Evolutionary conservation across 345 rosid genomes (phyloP), one percentile per base, ranked within the genome.

Genomic region (Gossypium raimondii): DNA sequence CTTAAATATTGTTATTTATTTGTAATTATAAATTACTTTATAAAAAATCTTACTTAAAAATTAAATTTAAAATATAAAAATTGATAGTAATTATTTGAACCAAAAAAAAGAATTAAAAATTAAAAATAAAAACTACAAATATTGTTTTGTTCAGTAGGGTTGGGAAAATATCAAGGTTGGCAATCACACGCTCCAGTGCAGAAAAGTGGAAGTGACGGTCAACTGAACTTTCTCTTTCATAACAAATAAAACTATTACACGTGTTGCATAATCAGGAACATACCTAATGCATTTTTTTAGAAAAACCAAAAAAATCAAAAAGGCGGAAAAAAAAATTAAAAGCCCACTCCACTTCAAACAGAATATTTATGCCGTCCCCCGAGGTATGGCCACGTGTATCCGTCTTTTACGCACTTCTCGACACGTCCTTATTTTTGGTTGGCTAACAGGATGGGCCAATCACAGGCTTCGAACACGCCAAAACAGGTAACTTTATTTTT

Each of bases 371-470:
- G 76, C 50, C 13, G 22, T 50, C 70, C 10, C 70, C 70, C 76
- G 50, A 73, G 50, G 76, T 73, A 8, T 50, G 24, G 70, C 50
- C 76, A 73, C 76, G 70, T 73, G 76, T 73, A 2, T 9, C 29
- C 60, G 0, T 0, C 34, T 29, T 47, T 73, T 12, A 48, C 25
- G 47, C 2, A 11, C 0, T 50, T 12, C 6, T 2, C 0, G 48
- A 62, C 76, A 64, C 60, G 61, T 73, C 5, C n/a, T 6, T 17
- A 3, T 50, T 50, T 34, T 8, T 9, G 9, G 47, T 73, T 73
- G 70, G 76, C 12, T 3, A 61, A 11, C 4, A 14, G 13, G 3
- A n/a, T 10, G 38, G 53, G 12, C 76, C 70, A 73, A 73, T 47
- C 59, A 73, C n/a, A 73, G 27, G 44, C 27, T 25, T 25, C 25